Conservation (phyloP, 345 rosid species). For the Gossypium herbaceum region DNA sequence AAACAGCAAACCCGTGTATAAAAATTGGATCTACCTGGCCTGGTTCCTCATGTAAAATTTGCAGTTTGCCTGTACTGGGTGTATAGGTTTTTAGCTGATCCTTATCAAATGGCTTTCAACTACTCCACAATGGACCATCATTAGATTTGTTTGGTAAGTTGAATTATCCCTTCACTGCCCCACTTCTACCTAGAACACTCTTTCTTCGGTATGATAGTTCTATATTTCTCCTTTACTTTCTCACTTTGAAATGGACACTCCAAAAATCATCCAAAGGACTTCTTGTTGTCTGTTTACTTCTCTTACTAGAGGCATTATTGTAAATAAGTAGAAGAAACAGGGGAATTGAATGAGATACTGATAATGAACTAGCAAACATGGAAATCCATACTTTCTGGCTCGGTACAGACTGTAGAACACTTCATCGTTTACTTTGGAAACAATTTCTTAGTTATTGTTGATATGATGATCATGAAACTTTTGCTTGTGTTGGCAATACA, state of each 20-base stretch:
- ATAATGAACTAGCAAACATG: too few species aligned
- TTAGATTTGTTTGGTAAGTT: not conserved
- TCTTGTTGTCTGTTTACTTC: not conserved
- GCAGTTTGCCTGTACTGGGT: not conserved
- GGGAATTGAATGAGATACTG: too few species aligned
- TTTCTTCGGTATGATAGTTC: not conserved
- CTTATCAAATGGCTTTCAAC: not conserved
- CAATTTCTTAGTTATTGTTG: too few species aligned
- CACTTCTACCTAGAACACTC: not conserved
- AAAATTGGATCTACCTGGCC: not conserved
- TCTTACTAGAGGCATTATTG: not conserved
- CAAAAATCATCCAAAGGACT: not conserved
- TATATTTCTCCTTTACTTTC: not conserved
- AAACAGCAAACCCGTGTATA: too few species aligned
- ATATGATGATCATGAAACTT: too few species aligned
- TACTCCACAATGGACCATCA: not conserved
- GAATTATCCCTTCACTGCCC: not conserved
- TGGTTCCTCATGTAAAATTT: not conserved
- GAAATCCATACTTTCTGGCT: too few species aligned
- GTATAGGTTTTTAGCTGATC: not conserved
- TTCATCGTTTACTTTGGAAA: too few species aligned
- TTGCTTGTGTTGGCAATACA: too few species aligned
- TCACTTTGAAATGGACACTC: conserved; percentile 1
- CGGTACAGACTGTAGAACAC: too few species aligned
- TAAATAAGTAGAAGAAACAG: not conserved